A percentile compares a stretch with the other conserved stretches of the same genome.
These are phyloP conservation scores for Aquilaria agallochum DNA, from an alignment of 441 rosid genomes.

Conservation along the genomic window DNA sequence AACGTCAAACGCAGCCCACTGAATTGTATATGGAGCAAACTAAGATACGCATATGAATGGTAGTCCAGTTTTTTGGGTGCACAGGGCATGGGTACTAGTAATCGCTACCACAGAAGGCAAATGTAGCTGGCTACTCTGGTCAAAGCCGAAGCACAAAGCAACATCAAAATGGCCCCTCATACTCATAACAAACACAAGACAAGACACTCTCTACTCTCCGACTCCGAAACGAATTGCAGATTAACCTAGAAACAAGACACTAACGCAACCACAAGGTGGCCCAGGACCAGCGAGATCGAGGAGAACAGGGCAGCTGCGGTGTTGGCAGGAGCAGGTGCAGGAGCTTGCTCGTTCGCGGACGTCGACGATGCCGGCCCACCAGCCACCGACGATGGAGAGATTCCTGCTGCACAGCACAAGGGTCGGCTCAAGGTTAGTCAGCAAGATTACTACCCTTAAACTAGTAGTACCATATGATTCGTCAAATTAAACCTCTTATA, in stretches of 20 bases:
- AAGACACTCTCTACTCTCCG: conserved; percentile 1
- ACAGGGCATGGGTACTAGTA: not conserved
- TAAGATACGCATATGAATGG: too few species aligned
- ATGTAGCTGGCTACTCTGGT: conserved; percentile 3
- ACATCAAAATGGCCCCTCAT: conserved; percentile 20
- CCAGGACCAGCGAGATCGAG: conserved; percentile 16
- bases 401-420: conserved; percentile 11
- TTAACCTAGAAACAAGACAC: conserved; percentile 15
- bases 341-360: conserved; percentile 9
- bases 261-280: conserved; percentile 13
- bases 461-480: too few species aligned
- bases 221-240: not conserved
- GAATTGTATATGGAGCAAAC: too few species aligned
- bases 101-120: conserved; percentile 11
- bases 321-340: conserved; percentile 31
- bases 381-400: conserved; percentile 9
- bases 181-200: not conserved
- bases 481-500: not conserved
- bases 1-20: too few species aligned
- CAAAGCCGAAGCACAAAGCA: conserved; percentile 11
- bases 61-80: too few species aligned
- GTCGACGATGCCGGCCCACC: conserved; percentile 9
- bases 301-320: conserved; percentile 19
- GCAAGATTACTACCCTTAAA: too few species aligned
- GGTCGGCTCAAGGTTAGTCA: too few species aligned